Conservation (phyloP, 2,329 filamentous ascomycete genomes). For the Dothideomycetidae sp. region DNA sequence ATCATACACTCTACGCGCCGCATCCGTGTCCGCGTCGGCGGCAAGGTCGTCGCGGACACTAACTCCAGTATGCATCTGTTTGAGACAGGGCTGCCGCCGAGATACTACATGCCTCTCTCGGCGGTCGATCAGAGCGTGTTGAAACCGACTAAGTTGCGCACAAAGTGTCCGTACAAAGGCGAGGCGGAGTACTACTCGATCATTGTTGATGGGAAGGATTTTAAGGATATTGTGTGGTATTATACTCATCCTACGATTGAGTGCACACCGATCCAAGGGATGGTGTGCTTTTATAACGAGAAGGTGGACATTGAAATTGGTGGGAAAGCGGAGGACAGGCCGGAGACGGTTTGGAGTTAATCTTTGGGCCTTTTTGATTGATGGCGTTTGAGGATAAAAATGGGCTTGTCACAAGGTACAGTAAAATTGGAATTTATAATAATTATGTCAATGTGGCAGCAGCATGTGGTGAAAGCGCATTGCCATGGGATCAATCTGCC, state of each 20-base stretch:
- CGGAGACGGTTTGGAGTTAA: conserved; percentile 19
- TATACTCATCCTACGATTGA: conserved; percentile 45
- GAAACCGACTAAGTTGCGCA: conserved; percentile 37
- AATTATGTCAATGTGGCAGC: no score
- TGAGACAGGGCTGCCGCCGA: conserved; percentile 45
- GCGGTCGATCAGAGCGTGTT: conserved; percentile 31
- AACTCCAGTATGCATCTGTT: conserved; percentile 37
- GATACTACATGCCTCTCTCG: conserved; percentile 46
- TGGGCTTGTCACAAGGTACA: not conserved
- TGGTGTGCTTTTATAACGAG: conserved; percentile 51
- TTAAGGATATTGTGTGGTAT: conserved; percentile 47
- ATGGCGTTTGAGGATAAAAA: not conserved
- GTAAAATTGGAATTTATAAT: no score
- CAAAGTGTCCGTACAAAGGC: conserved; percentile 54
- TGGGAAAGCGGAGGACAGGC: conserved; percentile 20
- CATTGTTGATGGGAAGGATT: conserved; percentile 30
- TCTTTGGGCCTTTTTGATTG: not conserved
- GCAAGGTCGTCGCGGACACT: conserved; percentile 35
- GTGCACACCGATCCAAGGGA: conserved; percentile 39
- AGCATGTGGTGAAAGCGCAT: no score
- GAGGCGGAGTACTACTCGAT: conserved; percentile 48
- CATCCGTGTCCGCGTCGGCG: conserved; percentile 37
- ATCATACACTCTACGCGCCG: conserved; percentile 41
- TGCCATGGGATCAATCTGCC: no score
- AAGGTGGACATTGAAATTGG: conserved; percentile 49